Conservation (phyloP, 352 stramenopile species). For the Phytophthora pluvialis region DNA sequence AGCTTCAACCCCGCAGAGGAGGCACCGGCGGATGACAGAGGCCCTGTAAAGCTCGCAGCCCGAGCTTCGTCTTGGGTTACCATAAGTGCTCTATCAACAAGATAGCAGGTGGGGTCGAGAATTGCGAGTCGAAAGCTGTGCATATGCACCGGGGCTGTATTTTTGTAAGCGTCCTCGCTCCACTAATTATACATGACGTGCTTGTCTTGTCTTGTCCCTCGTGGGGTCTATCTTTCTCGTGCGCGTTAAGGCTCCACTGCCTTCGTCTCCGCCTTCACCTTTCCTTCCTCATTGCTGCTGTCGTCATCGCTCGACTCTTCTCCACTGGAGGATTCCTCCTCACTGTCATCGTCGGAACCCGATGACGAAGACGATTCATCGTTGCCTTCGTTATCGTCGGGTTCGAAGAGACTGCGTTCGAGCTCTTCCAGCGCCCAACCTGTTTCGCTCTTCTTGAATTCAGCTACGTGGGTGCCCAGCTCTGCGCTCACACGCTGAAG, state of each 20-base stretch:
- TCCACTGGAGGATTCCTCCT: constrained; percentile 37
- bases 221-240: constrained; percentile 11
- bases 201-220: not conserved
- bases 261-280: constrained; percentile 3
- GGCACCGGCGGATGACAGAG: not conserved
- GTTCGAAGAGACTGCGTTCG: constrained; percentile 61
- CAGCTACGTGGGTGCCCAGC: constrained; percentile 33
- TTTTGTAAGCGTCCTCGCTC: constrained; percentile 30
- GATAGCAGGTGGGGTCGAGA: not conserved
- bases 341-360: constrained; percentile 37
- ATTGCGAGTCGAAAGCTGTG: constrained; percentile 18
- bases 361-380: constrained; percentile 30
- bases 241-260: constrained; percentile 2
- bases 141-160: constrained; percentile 28
- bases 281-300: constrained; percentile 12
- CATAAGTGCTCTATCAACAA: constrained; percentile 15
- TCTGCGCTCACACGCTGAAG: constrained; percentile 47
- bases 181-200: constrained; percentile 46
- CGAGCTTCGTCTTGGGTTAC: constrained; percentile 25
- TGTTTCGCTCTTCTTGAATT: constrained; percentile 71
- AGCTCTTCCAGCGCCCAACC: constrained; percentile 83
- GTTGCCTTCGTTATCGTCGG: constrained; percentile 34
- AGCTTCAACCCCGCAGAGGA: constrained; percentile 35
- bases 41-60: constrained; percentile 19
- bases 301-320: constrained; percentile 34